Percentiles rank a stretch among this genome's conserved stretches.
Evolutionary conservation across 2,329 filamentous ascomycete species (phyloP).

Genomic region (Aspergillus felis): DNA sequence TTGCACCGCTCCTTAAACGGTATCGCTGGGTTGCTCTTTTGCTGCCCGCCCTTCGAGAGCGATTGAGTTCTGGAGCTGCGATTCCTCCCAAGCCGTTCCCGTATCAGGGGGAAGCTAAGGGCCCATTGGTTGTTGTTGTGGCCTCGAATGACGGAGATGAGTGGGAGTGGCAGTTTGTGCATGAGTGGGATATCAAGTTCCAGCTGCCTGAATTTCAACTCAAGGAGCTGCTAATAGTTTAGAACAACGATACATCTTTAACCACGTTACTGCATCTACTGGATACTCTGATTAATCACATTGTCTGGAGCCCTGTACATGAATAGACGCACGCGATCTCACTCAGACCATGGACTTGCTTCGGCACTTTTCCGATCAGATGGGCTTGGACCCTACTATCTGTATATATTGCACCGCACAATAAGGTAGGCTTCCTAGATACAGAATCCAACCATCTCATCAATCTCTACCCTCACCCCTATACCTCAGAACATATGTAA

Average conservation of each 20-base stretch:
- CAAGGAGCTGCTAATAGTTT: conserved; percentile 5
- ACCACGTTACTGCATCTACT: too few relatives aligned
- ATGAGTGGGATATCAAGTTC: conserved; percentile 7
- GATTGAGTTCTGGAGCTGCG: not conserved
- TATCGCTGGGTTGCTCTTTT: conserved; percentile 6
- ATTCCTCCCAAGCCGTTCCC: not conserved
- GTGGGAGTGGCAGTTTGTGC: conserved; percentile 9
- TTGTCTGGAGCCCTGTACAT: too few relatives aligned
- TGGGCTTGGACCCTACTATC: too few relatives aligned
- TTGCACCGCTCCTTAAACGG: conserved; percentile 2
- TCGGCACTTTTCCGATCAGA: too few relatives aligned
- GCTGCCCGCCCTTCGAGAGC: conserved; percentile 1
- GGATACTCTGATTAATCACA: too few relatives aligned
- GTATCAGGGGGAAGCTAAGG: conserved; percentile 6
- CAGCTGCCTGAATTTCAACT: conserved; percentile 7
- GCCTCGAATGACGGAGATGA: conserved; percentile 1
- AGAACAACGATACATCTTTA: not conserved
- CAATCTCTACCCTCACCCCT: too few relatives aligned
- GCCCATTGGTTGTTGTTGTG: conserved; percentile 2
- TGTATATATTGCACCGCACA: too few relatives aligned
- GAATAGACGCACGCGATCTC: too few relatives aligned
- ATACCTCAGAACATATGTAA: too few relatives aligned
- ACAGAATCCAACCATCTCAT: too few relatives aligned
- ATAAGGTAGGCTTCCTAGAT: too few relatives aligned
- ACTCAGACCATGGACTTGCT: too few relatives aligned